Percentiles rank a stretch among this genome's conserved stretches.
These are phyloP conservation scores for Pseudonitzschia delicatissima DNA, from an alignment of 108 stramenopile species.

Conservation along the genomic window DNA sequence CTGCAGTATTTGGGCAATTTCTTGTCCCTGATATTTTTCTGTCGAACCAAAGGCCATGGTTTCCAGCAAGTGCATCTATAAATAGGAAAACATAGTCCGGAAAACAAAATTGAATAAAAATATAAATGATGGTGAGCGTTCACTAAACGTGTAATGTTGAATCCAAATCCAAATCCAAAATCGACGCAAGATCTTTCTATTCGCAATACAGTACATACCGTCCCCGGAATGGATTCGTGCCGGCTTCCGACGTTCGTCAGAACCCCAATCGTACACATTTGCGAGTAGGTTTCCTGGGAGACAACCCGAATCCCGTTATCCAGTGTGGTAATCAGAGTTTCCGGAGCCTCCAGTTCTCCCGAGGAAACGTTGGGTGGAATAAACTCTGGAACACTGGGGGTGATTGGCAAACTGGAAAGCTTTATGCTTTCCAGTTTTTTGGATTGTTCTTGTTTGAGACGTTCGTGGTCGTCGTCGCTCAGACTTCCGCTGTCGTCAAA, in stretches of 20 bases:
- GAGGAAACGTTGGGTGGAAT: constrained; percentile 60
- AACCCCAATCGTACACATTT: constrained; percentile 75
- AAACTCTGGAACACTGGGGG: constrained; percentile 35
- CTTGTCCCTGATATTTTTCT: constrained; percentile 27
- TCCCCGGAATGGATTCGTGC: constrained; percentile 72
- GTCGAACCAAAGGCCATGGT: constrained; percentile 87
- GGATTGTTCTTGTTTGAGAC: constrained; percentile 20
- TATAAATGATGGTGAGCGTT: not conserved
- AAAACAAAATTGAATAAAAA: not conserved
- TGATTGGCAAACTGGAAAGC: constrained; percentile 40
- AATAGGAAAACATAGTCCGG: too few species aligned
- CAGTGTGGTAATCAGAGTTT: constrained; percentile 69
- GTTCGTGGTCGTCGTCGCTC: constrained; percentile 14
- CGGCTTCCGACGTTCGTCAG: constrained; percentile 75
- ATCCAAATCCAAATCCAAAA: too few species aligned
- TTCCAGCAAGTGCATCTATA: constrained; percentile 84
- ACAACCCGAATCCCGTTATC: constrained; percentile 87
- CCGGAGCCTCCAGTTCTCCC: constrained; percentile 48
- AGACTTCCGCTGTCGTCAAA: constrained; percentile 43
- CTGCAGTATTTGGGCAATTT: constrained; percentile 58
- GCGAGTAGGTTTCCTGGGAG: constrained; percentile 82
- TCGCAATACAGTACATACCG: constrained; percentile 11
- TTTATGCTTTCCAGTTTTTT: constrained; percentile 10
- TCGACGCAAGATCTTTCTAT: too few species aligned
- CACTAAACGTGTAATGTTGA: too few species aligned